phyloP scores from a whole-genome alignment of 345 rosid genomes.

The Carallia brachiata region DNA sequence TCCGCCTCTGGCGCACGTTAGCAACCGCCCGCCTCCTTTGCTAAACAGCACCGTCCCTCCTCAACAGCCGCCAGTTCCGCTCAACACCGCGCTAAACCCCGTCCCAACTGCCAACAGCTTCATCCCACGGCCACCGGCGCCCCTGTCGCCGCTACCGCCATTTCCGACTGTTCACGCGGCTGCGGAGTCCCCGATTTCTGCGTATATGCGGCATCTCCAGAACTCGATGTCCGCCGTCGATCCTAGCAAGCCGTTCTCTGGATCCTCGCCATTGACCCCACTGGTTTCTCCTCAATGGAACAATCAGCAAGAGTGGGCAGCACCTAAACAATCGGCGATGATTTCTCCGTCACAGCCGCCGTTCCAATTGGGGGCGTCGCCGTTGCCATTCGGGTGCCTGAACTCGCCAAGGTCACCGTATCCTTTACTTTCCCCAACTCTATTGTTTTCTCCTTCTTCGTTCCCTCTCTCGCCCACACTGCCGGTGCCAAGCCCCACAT shows the following conservation, averaged over 20 bases:
- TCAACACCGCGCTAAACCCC: slow-evolving; percentile 4
- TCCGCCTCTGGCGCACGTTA: slow-evolving; percentile 72
- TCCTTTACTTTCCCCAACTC: slow-evolving; percentile 58
- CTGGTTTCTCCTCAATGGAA: slow-evolving; percentile 67
- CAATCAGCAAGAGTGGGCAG: slow-evolving; percentile 29
- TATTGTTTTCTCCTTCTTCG: slow-evolving; percentile 59
- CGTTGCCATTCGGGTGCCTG: slow-evolving; percentile 65
- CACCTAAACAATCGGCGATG: slow-evolving; percentile 19
- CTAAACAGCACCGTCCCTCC: slow-evolving; percentile 33
- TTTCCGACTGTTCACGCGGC: slow-evolving; percentile 63
- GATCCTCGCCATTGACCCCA: slow-evolving; percentile 66
- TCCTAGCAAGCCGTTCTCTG: slow-evolving; percentile 51
- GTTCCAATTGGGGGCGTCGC: slow-evolving; percentile 47
- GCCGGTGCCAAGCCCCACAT: slow-evolving; percentile 67
- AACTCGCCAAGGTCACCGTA: slow-evolving; percentile 72
- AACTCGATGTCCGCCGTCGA: slow-evolving; percentile 45
- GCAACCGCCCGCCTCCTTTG: slow-evolving; percentile 63
- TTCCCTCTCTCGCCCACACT: slow-evolving; percentile 71
- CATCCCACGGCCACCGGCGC: slow-evolving; percentile 39
- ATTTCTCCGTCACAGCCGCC: slow-evolving; percentile 27
- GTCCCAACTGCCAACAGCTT: slow-evolving; percentile 17
- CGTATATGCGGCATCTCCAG: slow-evolving; percentile 71
- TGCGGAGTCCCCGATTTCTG: slow-evolving; percentile 72
- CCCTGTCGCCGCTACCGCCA: slow-evolving; percentile 68
- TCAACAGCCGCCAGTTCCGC: slow-evolving; percentile 8